Evolutionary conservation across 345 rosid species (phyloP), one percentile per base, ranked within the genome.

Genomic region (Ailanthus altissimus): DNA sequence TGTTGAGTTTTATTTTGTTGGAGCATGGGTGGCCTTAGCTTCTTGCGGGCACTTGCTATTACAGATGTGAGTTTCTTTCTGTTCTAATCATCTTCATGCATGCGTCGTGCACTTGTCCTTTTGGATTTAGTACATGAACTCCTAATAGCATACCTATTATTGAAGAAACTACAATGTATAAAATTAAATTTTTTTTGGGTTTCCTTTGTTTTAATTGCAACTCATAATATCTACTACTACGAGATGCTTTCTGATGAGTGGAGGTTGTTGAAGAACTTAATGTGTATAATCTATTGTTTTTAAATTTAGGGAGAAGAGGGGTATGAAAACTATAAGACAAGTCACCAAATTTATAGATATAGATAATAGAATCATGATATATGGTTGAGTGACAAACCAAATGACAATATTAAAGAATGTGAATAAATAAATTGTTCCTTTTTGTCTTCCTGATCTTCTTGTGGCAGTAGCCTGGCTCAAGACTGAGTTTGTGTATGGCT

Each of bases 21-120:
- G 94, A 91, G 90, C 78, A 78, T 78, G 76, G 78, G 84, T 86
- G 92, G 95, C 91, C 73, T 84, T 85, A 83, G 89, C 89, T 84
- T 84, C 74, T 87, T 77, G 96, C 79, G 75, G 93, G 90, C 83
- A 78, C 85, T 80, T 86, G 87, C 88, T 85, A 86, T 88, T 90
- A 78, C 85, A 85, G 88, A 75, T 85, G 97, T 94, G 76, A 61
- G 93, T 83, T 46, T 79, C 25, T 63, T 13, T 72, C 36, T 57
- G n/a, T 45, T 32, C 62, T 12, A 61, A 14, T 46, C 15, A 15
- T 50, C 21, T 50, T 50, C 4, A 15, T 26, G 11, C 5, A 6
- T 64, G 68, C n/a, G 8, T 64, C 3, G 38, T 32, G 38, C 38
- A 32, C 3, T 1, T 32, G 38, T 32, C 38, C 38, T 32, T 3